Percentiles rank a stretch among this genome's conserved stretches.
Conservation (phyloP, 495 filamentous ascomycete genomes). For the Annulohypoxylon maeteangense region DNA sequence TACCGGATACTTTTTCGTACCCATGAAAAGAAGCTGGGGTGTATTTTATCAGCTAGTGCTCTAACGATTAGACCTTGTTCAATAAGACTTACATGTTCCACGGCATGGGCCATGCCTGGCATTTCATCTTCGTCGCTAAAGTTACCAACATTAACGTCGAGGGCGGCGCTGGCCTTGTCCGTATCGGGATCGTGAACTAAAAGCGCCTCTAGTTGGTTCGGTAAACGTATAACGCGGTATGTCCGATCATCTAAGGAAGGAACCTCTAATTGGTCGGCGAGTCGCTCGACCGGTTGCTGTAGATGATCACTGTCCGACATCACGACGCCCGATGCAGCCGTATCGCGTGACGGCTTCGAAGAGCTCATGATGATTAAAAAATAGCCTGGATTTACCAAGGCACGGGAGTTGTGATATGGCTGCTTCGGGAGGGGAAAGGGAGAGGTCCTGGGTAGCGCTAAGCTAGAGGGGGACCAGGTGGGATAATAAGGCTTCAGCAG, state of each 20-base stretch:
- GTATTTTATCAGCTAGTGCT: slow-evolving; percentile 35
- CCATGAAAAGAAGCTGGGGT: slow-evolving; percentile 92
- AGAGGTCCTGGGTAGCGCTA: slow-evolving; percentile 8
- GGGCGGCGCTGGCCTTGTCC: slow-evolving; percentile 94
- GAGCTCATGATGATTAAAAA: slow-evolving; percentile 36
- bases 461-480: slow-evolving; percentile 15
- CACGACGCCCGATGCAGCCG: slow-evolving; percentile 26
- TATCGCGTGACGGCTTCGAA: slow-evolving; percentile 30
- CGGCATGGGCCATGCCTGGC: slow-evolving; percentile 92
- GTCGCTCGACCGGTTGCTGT: slow-evolving; percentile 66
- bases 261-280: slow-evolving; percentile 85
- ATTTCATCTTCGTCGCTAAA: slow-evolving; percentile 92
- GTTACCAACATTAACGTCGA: slow-evolving; percentile 96
- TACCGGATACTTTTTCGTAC: slow-evolving; percentile 95
- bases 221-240: slow-evolving; percentile 86
- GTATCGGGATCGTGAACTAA: slow-evolving; percentile 95
- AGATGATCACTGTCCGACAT: slow-evolving; percentile 38
- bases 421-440: slow-evolving; percentile 1
- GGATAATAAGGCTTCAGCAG: slow-evolving; percentile 26
- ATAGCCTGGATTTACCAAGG: slow-evolving; percentile 3
- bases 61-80: not conserved
- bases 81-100: slow-evolving; percentile 68
- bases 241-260: slow-evolving; percentile 88
- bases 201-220: slow-evolving; percentile 92
- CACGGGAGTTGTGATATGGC: slow-evolving; percentile 17